Evolutionary conservation across 345 rosid genomes (phyloP).

Genomic region (Psidium guajava): DNA sequence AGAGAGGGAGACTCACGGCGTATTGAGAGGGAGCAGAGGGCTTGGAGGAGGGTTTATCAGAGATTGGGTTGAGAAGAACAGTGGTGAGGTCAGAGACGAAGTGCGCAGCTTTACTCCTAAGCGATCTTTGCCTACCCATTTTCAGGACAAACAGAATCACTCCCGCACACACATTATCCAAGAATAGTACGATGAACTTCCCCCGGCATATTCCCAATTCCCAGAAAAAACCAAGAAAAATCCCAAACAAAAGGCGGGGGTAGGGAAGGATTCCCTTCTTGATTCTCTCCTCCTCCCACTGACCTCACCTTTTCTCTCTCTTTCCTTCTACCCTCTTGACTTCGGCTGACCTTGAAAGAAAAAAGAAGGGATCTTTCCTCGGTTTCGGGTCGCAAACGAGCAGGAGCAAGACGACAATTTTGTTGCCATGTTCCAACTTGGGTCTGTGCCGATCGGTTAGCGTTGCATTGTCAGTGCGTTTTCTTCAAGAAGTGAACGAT

Average conservation of each 20-base stretch:
- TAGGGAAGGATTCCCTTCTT: not conserved
- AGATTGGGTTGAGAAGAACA: constrained; percentile 86
- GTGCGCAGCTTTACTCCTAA: constrained; percentile 87
- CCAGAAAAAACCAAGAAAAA: not conserved
- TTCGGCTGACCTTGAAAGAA: not conserved
- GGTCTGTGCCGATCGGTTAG: not conserved
- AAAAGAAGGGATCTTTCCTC: not conserved
- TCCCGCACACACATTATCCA: not conserved
- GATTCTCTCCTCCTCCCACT: not conserved
- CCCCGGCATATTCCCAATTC: not conserved
- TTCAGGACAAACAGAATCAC: not conserved
- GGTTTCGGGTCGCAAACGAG: not conserved
- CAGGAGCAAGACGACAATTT: not conserved
- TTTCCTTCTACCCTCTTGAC: not conserved
- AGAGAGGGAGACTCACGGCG: constrained; percentile 17
- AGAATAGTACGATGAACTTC: not conserved
- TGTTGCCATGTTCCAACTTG: not conserved
- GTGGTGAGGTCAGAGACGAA: constrained; percentile 93
- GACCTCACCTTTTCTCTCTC: not conserved
- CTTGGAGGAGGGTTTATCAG: constrained; percentile 58
- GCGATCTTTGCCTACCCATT: constrained; percentile 62
- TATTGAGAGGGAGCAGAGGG: constrained; percentile 14
- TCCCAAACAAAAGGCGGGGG: not conserved
- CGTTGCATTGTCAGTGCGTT: not conserved
- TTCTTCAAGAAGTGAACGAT: not conserved